Evolutionary conservation across 176 grass and related monocot genomes (phyloP), one percentile per base, ranked within the genome.

Genomic region (Eremochloa ophiuroides): DNA sequence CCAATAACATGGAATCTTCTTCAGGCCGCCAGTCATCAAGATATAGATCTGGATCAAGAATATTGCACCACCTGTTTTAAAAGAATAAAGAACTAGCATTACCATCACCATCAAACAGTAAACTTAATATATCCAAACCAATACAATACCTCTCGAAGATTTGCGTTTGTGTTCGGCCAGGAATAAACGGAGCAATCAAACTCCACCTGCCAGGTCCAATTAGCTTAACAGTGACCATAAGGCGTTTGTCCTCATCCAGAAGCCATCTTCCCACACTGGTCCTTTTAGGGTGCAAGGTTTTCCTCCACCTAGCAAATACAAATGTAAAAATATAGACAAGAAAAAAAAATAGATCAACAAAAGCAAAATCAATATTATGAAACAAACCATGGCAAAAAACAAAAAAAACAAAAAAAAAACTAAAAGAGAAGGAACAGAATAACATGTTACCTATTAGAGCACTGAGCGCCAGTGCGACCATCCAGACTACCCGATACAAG

Each of bases 191-290:
- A 80, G 87, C 81, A 83, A 98, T 93, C 86, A 87, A 95, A 67
- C 80, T 84, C 95, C 95, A 98, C 71, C 74, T 90, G 79, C 86
- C 82, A 74, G 74, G 82, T 56, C 78, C 86, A 79, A 98, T 88
- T 82, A 98, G 40, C 68, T 93, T 89, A 44, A 95, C 82, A 84
- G 86, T 85, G 74, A 94, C 86, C 84, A 91, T 86, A 18, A 98
- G 90, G 13, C 79, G 88, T 78, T 91, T 98, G 77, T 98, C 95
- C 81, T 98, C 95, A 69, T 98, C 88, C 29, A 89, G 80, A 67
- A 66, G 80, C 95, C 95, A 98, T 77, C 95, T 93, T 62, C 95
- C 95, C 61, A 93, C 88, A 81, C 84, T 91, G 76, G 83, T 93
- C 78, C 86, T 95, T 67, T 81, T 76, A 51, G 95, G 95, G 77